Evolutionary conservation across 169 alveolate genomes (phyloP).

Genomic region (Babesia bigemina): DNA sequence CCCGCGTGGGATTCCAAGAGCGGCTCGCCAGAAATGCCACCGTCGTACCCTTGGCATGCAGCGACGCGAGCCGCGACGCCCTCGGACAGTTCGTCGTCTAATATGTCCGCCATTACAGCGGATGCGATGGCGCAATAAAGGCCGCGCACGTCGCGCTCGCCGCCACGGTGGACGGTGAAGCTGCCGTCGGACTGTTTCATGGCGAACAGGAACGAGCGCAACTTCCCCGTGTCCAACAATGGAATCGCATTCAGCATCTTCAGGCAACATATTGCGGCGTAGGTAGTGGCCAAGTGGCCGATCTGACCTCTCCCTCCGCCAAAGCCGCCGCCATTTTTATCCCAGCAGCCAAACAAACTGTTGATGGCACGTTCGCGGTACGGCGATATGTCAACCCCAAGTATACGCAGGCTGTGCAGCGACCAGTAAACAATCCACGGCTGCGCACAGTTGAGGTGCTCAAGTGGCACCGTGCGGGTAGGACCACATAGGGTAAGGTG

Average conservation of each 20-base stretch:
- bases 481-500: constrained; percentile 43
- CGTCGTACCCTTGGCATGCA: constrained; percentile 94
- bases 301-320: constrained; percentile 89
- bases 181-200: constrained; percentile 89
- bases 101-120: constrained; percentile 88
- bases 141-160: constrained; percentile 95
- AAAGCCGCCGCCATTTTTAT: constrained; percentile 84
- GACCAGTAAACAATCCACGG: constrained; percentile 70
- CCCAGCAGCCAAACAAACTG: constrained; percentile 59
- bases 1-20: constrained; percentile 97
- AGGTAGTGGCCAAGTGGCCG: constrained; percentile 91
- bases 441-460: constrained; percentile 39
- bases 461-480: constrained; percentile 36
- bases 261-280: constrained; percentile 86
- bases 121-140: constrained; percentile 91
- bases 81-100: constrained; percentile 84
- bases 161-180: constrained; percentile 88
- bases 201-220: constrained; percentile 84
- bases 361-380: constrained; percentile 42
- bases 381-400: constrained; percentile 40
- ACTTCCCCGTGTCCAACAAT: constrained; percentile 82
- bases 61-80: constrained; percentile 87
- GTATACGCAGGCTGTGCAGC: constrained; percentile 42
- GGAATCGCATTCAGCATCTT: constrained; percentile 80
- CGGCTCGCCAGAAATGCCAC: constrained; percentile 94